These are phyloP conservation scores for Hypocrella siamensis DNA, from an alignment of 2,329 filamentous ascomycete genomes.

Conservation along the genomic window DNA sequence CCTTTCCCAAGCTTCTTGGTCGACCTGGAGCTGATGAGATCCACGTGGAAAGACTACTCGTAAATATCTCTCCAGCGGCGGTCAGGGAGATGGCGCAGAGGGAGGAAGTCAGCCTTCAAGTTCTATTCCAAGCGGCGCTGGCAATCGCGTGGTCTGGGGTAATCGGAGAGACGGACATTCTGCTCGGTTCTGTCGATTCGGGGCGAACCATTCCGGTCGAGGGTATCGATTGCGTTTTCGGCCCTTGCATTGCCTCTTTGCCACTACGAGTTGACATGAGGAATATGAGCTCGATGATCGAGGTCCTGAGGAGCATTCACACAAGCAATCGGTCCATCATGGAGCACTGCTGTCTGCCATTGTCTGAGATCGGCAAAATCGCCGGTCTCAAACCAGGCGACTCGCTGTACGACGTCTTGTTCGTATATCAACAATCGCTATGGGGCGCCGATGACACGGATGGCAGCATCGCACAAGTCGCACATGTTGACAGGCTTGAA, in stretches of 20 bases:
- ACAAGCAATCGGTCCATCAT: conserved; percentile 49
- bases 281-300: conserved; percentile 31
- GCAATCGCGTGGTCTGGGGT: conserved; percentile 50
- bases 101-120: conserved; percentile 44
- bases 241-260: conserved; percentile 64
- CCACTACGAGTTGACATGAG: conserved; percentile 52
- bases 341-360: conserved; percentile 43
- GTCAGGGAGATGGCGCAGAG: conserved; percentile 18
- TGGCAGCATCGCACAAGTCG: conserved; percentile 33
- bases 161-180: conserved; percentile 47
- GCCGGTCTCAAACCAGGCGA: conserved; percentile 37
- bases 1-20: conserved; percentile 35
- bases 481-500: conserved; percentile 57
- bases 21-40: conserved; percentile 6
- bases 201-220: conserved; percentile 59
- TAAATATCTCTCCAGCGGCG: conserved; percentile 7
- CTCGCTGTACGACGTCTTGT: conserved; percentile 58
- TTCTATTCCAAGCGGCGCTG: conserved; percentile 61
- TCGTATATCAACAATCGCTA: conserved; percentile 73
- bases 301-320: conserved; percentile 51
- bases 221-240: conserved; percentile 57
- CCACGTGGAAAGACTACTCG: conserved; percentile 3
- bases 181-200: conserved; percentile 68
- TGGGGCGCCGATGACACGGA: conserved; percentile 14
- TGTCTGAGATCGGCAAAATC: conserved; percentile 53